Percentiles rank a stretch among this genome's conserved stretches.
phyloP scores from a whole-genome alignment of 2,329 filamentous ascomycete genomes.

The Cladorrhinum sp. region DNA sequence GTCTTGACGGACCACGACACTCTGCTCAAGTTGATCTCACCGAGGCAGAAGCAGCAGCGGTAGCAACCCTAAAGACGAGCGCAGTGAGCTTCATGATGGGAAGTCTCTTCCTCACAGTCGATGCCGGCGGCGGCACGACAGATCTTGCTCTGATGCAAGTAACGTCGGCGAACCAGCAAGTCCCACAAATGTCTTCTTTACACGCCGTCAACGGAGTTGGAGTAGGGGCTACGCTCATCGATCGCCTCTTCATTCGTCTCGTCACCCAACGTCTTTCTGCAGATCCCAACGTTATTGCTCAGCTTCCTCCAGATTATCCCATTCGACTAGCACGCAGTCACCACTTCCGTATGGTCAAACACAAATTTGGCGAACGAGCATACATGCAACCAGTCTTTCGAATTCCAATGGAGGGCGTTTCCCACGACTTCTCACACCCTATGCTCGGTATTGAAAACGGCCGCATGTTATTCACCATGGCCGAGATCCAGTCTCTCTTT shows the following conservation, averaged over 20 bases:
- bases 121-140: constrained; percentile 47
- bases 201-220: constrained; percentile 43
- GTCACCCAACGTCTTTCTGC: constrained; percentile 37
- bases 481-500: constrained; percentile 43
- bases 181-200: constrained; percentile 33
- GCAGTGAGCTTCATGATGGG: constrained; percentile 37
- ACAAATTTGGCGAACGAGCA: constrained; percentile 44
- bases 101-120: constrained; percentile 43
- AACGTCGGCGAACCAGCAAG: constrained; percentile 27
- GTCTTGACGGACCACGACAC: constrained; percentile 38
- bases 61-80: constrained; percentile 44
- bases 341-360: constrained; percentile 30
- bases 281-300: constrained; percentile 34
- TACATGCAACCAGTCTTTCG: constrained; percentile 41
- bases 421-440: constrained; percentile 38
- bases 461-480: constrained; percentile 39
- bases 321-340: constrained; percentile 31
- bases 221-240: constrained; percentile 46
- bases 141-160: constrained; percentile 40
- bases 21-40: constrained; percentile 43
- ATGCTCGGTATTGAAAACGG: constrained; percentile 40
- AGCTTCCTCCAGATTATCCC: constrained; percentile 38
- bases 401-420: constrained; percentile 43
- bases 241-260: constrained; percentile 40
- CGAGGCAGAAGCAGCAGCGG: constrained; percentile 47